These are phyloP conservation scores for Letharia lupina DNA, from an alignment of 495 filamentous ascomycete genomes.

Conservation along the genomic window DNA sequence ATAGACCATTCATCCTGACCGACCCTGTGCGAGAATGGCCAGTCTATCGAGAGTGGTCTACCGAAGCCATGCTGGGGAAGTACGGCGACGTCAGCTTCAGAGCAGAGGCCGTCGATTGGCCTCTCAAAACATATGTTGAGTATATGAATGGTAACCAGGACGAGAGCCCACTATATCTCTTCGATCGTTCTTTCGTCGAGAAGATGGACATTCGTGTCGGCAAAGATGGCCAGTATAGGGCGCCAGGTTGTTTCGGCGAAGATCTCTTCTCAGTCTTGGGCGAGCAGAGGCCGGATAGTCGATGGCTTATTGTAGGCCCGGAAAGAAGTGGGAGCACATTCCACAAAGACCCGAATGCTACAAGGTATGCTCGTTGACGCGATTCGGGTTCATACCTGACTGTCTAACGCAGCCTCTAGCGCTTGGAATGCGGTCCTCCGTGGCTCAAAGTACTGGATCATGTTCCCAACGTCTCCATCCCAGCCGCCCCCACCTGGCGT, in stretches of 20 bases:
- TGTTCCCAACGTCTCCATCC: conserved; percentile 64
- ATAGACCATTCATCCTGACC: conserved; percentile 82
- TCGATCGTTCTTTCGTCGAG: conserved; percentile 77
- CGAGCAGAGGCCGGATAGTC: conserved; percentile 70
- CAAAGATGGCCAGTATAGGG: conserved; percentile 59
- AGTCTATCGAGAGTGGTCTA: conserved; percentile 64
- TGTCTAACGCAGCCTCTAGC: conserved; percentile 46
- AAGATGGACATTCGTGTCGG: conserved; percentile 72
- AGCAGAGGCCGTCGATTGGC: conserved; percentile 93
- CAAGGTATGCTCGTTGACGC: conserved; percentile 23
- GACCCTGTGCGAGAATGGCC: conserved; percentile 79
- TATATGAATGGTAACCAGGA: conserved; percentile 81
- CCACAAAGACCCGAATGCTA: conserved; percentile 76
- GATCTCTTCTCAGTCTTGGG: conserved; percentile 83
- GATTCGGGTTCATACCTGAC: neutral
- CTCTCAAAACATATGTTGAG: conserved; percentile 63
- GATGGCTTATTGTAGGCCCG: conserved; percentile 92
- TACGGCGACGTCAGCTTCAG: conserved; percentile 66
- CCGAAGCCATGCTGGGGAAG: conserved; percentile 50
- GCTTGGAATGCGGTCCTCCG: conserved; percentile 94
- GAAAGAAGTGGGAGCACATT: conserved; percentile 88
- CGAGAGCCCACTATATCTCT: conserved; percentile 88
- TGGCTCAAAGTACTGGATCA: conserved; percentile 97
- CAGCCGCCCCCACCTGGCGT: conserved; percentile 73
- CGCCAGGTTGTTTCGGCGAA: conserved; percentile 78